phyloP scores from a whole-genome alignment of 257 asterid genomes.

The Fraxinus pennsylvanica region DNA sequence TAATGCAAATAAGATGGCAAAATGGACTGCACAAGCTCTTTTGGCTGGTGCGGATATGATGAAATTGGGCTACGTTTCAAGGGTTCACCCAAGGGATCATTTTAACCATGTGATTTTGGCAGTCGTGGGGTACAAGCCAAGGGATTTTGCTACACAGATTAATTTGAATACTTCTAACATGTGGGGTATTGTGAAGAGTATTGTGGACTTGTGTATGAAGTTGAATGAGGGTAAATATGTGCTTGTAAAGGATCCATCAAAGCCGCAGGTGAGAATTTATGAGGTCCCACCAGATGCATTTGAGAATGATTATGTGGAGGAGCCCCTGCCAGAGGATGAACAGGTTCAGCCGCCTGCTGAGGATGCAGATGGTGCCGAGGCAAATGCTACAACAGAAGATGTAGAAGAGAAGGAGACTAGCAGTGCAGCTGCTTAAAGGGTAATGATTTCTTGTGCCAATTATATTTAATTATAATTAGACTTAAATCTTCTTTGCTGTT shows the following conservation, averaged over 20 bases:
- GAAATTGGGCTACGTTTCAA: slow-evolving; percentile 92
- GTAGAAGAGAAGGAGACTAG: slow-evolving; percentile 48
- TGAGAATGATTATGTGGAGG: slow-evolving; percentile 96
- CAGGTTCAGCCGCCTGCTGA: slow-evolving; percentile 96
- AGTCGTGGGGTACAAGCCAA: slow-evolving; percentile 92
- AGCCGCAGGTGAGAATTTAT: slow-evolving; percentile 92
- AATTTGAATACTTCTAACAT: slow-evolving; percentile 87
- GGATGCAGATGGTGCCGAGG: slow-evolving; percentile 60
- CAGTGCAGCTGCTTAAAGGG: slow-evolving; percentile 52
- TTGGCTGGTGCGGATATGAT: slow-evolving; percentile 97
- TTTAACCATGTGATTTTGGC: slow-evolving; percentile 89
- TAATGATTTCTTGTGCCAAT: slow-evolving; percentile 11
- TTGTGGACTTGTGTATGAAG: slow-evolving; percentile 96
- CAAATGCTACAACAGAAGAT: slow-evolving; percentile 40
- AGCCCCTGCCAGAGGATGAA: slow-evolving; percentile 93
- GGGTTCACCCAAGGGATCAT: slow-evolving; percentile 98
- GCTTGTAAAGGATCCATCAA: slow-evolving; percentile 91
- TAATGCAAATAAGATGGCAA: slow-evolving; percentile 88
- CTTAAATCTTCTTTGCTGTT: no score
- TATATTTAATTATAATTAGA: neutral
- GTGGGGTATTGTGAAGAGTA: slow-evolving; percentile 98
- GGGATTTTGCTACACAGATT: slow-evolving; percentile 83
- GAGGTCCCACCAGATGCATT: slow-evolving; percentile 98
- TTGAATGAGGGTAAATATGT: slow-evolving; percentile 94
- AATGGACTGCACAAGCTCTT: slow-evolving; percentile 94